Percentiles rank a stretch among this genome's conserved stretches.
phyloP scores from a whole-genome alignment of 1,139 yeast genomes.

The Groenewaldozyma sp. region DNA sequence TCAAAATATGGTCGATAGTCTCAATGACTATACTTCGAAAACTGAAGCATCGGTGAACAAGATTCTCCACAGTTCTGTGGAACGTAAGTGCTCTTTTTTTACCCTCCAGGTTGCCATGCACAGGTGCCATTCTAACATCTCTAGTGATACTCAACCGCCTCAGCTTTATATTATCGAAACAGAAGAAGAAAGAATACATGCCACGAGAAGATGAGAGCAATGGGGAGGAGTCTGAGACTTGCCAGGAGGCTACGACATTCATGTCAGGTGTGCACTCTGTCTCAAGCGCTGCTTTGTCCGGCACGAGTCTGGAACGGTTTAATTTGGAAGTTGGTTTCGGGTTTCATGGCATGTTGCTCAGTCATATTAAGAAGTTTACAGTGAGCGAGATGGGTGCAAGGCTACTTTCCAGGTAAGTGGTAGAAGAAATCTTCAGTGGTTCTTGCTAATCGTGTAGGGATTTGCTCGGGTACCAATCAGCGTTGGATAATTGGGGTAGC shows the following conservation, averaged over 20 bases:
- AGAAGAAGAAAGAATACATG: slow-evolving; percentile 52
- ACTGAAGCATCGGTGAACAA: slow-evolving; percentile 64
- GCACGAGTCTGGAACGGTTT: slow-evolving; percentile 45
- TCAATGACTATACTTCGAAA: slow-evolving; percentile 57
- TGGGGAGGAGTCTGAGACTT: slow-evolving; percentile 41
- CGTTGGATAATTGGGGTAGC: slow-evolving; percentile 63
- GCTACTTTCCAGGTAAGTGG: slow-evolving; percentile 47
- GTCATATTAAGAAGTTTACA: slow-evolving; percentile 66
- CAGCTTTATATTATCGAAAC: slow-evolving; percentile 43
- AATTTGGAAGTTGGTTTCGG: slow-evolving; percentile 52
- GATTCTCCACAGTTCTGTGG: slow-evolving; percentile 52
- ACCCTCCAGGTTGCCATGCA: background rate
- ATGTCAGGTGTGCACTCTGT: slow-evolving; percentile 34
- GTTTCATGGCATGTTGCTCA: slow-evolving; percentile 51
- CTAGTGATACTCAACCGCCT: slow-evolving; percentile 24
- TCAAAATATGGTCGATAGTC: slow-evolving; percentile 50
- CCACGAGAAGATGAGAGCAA: slow-evolving; percentile 36
- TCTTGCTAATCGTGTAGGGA: too few relatives aligned
- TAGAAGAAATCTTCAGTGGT: too few relatives aligned
- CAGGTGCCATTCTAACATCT: background rate
- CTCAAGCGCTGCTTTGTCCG: slow-evolving; percentile 36
- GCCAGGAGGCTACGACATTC: slow-evolving; percentile 52
- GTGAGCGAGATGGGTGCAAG: slow-evolving; percentile 80
- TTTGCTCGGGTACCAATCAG: slow-evolving; percentile 65
- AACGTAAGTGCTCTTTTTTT: slow-evolving; percentile 14